Evolutionary conservation across 75 land plant species (phyloP), one percentile per base, ranked within the genome.

Genomic region (Isoetes taiwanensis): DNA sequence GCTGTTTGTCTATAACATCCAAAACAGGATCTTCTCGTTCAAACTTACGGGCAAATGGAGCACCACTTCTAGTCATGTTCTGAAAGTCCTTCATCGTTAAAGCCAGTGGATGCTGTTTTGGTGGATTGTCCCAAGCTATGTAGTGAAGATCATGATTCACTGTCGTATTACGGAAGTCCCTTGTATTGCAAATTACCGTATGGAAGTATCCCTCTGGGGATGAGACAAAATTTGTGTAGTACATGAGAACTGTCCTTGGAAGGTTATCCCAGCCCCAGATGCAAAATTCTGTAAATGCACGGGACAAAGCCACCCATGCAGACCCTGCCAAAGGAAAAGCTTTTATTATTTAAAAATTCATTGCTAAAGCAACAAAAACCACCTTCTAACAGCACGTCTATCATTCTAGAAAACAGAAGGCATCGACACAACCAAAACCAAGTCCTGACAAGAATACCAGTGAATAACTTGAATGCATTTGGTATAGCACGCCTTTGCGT

Each of bases 241-340:
- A 90, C 86, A 90, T 82, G 41, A 90, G 73, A 19, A 82, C 43
- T 35, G 70, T 71, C 63, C 96, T 73, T 28, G 96, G 96, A 2
- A 90, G 58, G 42, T 90, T 90, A 62, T 90, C 96, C 34, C 74
- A 63, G 3, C 96, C 96, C 74, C 69, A 30, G 26, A 90, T 78
- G 72, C 79, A 70, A 59, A 76, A 85, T 70, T 90, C 96, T 11
- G 76, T 59, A 32, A 90, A 80, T 26, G 72, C 57, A 21, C 84
- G 78, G 50, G 74, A 81, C 30, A 90, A 53, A 10, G 80, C 71
- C 14, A 75, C 60, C 42, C 76, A 69, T 21, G 84, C 57, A 43
- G 86, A 82, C 57, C 96, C 96, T 90, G 84, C 62, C 69, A 34
- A 54, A 30, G 9, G 9, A 14, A 10, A 37, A n/a, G n/a, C n/a